Evolutionary conservation across 2,329 filamentous ascomycete genomes (phyloP), one percentile per base, ranked within the genome.

Genomic region (Fusarium stilboides): DNA sequence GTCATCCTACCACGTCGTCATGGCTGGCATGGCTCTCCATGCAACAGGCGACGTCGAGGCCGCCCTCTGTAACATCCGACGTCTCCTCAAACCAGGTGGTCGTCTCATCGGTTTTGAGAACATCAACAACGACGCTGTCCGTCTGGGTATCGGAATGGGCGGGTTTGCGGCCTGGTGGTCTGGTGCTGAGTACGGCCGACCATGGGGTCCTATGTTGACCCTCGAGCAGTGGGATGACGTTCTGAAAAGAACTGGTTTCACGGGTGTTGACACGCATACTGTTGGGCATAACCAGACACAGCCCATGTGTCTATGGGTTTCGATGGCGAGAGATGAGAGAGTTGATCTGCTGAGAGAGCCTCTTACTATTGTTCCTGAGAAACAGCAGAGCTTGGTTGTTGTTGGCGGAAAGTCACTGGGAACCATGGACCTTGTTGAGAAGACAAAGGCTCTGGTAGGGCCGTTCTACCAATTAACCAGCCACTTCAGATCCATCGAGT

Each of bases 111-210:
- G 52, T 4, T 40, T 62, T 1, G 65, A 69, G 17, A 54, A 50
- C 13, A 68, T 52, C 10, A 51, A 57, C 20, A 49, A 52, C 3
- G 51, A 58, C 0, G 54, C 53, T 6, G 49, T 59, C 0, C 54
- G 65, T 14, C 2, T 53, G 9, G 44, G 44, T 2, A 46, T 58
- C 0, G 45, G 56, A 0, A 64, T 69, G 49, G 64, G 65, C 1
- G 55, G 65, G 2, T 51, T 69, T 2, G 53, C 60, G 2, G 65
- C 52, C 5, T 68, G 65, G 63, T 69, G 65, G 65, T 51, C 56
- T 4, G 65, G 65, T 1, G 59, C 37, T 2, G 59, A 55, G 3
- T 45, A 68, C 3, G 65, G 65, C 6, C 62, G 65, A 0, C 42
- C 49, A 3, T 57, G 49, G 33, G 57, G 57, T 1, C 65, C 65